Conservation (phyloP, 177 flowering plant species). For the Vitis hybrid region DNA sequence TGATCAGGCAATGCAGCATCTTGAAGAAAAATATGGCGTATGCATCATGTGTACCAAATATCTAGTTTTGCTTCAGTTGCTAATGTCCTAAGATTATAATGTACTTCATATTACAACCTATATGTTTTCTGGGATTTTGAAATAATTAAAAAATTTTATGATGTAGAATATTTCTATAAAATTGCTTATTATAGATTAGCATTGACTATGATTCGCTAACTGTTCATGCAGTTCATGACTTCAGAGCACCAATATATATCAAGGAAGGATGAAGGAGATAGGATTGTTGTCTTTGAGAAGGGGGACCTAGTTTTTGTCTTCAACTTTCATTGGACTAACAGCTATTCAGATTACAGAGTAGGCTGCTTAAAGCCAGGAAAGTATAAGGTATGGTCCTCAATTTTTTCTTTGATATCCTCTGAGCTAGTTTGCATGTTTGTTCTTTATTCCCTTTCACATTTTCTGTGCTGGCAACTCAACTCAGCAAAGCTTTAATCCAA, state of each 20-base stretch:
- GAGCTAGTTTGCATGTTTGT: too few species aligned
- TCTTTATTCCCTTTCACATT: not conserved
- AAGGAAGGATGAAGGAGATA: constrained; percentile 86
- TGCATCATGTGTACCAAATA: constrained; percentile 22
- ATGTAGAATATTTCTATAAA: not conserved
- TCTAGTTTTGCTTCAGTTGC: not conserved
- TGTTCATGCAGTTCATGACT: constrained; percentile 80
- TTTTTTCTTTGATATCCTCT: too few species aligned
- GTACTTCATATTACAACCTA: not conserved
- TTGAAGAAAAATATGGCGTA: constrained; percentile 82
- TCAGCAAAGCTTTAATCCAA: too few species aligned
- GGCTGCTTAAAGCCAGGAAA: constrained; percentile 94
- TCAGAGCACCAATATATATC: constrained; percentile 88
- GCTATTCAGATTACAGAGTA: constrained; percentile 79
- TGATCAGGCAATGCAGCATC: constrained; percentile 96
- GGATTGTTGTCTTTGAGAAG: constrained; percentile 78
- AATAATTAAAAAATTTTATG: too few species aligned
- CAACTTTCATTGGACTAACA: constrained; percentile 91
- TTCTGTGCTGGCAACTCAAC: not conserved
- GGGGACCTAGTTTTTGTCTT: constrained; percentile 92
- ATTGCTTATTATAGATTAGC: too few species aligned
- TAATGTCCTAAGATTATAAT: not conserved
- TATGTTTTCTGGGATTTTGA: not conserved
- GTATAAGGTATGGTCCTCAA: constrained; percentile 64
- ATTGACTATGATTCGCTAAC: not conserved